phyloP scores from a whole-genome alignment of 2,329 filamentous ascomycete species.

The Seiridium unicorne region DNA sequence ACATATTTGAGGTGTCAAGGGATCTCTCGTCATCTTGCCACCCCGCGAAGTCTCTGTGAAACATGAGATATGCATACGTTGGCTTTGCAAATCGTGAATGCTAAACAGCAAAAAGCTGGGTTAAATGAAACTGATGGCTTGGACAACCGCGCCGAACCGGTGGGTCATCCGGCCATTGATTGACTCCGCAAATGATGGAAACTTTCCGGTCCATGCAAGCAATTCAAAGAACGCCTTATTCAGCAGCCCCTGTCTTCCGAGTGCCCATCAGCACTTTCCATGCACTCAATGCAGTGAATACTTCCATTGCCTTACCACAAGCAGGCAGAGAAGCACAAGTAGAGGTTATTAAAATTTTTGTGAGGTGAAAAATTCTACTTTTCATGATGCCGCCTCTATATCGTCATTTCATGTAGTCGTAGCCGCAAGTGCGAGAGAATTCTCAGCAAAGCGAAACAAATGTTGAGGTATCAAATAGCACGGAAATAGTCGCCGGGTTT shows the following conservation, averaged over 20 bases:
- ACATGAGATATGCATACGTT: no score
- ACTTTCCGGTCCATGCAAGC: neutral
- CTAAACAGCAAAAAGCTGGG: no score
- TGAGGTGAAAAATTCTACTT: no score
- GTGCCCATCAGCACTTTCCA: neutral
- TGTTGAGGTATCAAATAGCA: neutral
- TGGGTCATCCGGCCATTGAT: neutral
- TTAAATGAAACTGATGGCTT: no score
- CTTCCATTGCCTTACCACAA: neutral
- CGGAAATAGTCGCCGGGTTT: constrained; percentile 7
- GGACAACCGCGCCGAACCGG: neutral
- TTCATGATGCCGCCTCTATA: no score
- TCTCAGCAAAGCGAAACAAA: neutral
- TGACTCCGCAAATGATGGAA: neutral
- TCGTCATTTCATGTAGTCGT: no score
- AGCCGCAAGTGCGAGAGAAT: no score
- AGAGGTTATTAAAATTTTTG: no score
- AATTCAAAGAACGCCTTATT: neutral
- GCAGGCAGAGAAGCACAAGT: no score
- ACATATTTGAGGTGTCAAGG: no score
- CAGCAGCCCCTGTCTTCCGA: neutral
- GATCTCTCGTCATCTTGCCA: no score
- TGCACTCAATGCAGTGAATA: neutral
- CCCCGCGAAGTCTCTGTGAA: no score
- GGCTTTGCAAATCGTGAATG: neutral